Conservation (phyloP, 495 filamentous ascomycete genomes). For the Neurospora sp. region DNA sequence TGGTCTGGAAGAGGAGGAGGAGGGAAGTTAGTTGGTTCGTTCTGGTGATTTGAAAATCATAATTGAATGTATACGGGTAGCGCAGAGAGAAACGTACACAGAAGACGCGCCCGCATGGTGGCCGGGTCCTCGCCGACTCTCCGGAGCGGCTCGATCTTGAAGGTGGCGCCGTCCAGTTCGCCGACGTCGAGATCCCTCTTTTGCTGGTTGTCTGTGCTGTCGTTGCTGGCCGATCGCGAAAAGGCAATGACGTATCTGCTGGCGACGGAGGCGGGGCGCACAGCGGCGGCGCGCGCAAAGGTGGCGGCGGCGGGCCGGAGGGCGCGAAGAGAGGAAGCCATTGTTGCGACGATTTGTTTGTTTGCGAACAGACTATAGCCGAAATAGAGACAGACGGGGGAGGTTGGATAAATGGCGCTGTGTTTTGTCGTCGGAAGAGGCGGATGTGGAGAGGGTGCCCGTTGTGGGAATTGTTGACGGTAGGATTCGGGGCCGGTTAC, state of each 20-base stretch:
- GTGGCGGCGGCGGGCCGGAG: conserved; percentile 2
- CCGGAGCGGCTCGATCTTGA: conserved; percentile 81
- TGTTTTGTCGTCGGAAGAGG: not conserved
- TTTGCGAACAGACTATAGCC: not conserved
- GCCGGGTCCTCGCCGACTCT: conserved; percentile 66
- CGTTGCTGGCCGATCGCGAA: not conserved
- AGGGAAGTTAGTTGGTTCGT: no score
- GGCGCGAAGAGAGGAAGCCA: conserved; percentile 1
- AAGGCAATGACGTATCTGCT: conserved; percentile 2
- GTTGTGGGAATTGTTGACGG: not conserved
- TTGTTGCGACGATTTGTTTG: not conserved
- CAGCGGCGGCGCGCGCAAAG: conserved; percentile 14
- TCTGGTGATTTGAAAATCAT: no score
- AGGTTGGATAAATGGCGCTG: not conserved
- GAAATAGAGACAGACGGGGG: not conserved
- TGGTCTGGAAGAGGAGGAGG: conserved; percentile 50
- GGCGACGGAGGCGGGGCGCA: conserved; percentile 1
- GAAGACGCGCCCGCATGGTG: conserved; percentile 79
- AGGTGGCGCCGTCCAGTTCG: conserved; percentile 79
- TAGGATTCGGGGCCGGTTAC: not conserved
- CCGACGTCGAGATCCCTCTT: conserved; percentile 67
- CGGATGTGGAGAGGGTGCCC: not conserved
- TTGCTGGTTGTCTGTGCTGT: conserved; percentile 7
- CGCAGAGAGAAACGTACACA: conserved; percentile 53
- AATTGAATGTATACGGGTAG: not conserved